A percentile compares a stretch with the other conserved stretches of the same genome.
Evolutionary conservation across 2,329 filamentous ascomycete genomes (phyloP).

Genomic region (Zarea fungicola): DNA sequence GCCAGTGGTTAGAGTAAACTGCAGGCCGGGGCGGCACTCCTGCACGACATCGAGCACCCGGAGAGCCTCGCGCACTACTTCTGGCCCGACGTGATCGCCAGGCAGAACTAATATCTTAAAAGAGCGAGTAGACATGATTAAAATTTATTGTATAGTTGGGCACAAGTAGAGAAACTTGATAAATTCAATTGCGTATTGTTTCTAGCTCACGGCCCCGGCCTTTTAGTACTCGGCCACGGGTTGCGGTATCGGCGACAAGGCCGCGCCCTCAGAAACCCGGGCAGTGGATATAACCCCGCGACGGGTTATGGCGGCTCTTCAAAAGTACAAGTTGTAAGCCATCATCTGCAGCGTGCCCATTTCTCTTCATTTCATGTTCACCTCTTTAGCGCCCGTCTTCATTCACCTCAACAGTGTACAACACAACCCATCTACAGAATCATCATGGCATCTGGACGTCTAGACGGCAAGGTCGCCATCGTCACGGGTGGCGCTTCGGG

Average conservation of each 20-base stretch:
- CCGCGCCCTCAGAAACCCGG: not conserved
- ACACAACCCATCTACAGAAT: too few species aligned
- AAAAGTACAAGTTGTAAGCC: not conserved
- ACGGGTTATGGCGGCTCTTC: slow-evolving; percentile 1
- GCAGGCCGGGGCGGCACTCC: slow-evolving; percentile 23
- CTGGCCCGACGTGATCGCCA: slow-evolving; percentile 42
- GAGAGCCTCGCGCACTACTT: slow-evolving; percentile 41
- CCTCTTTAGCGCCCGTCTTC: too few species aligned
- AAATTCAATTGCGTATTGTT: too few species aligned
- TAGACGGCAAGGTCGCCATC: slow-evolving; percentile 38
- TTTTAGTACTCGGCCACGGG: not conserved
- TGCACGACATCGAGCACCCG: slow-evolving; percentile 40
- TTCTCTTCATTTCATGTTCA: too few species aligned
- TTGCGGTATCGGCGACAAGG: not conserved
- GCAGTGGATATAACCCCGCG: slow-evolving; percentile 13
- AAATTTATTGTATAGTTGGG: not conserved
- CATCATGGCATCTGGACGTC: slow-evolving; percentile 22
- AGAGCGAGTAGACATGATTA: not conserved
- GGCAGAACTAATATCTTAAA: slow-evolving; percentile 37
- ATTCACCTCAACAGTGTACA: too few species aligned
- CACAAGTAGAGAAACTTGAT: not conserved
- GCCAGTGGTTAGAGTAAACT: slow-evolving; percentile 24
- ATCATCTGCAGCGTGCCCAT: too few species aligned
- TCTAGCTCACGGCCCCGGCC: too few species aligned
- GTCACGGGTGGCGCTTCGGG: slow-evolving; percentile 54